Base-by-base conservation (phyloP, 306 rosid species). In the Argentina anserina region DNA sequence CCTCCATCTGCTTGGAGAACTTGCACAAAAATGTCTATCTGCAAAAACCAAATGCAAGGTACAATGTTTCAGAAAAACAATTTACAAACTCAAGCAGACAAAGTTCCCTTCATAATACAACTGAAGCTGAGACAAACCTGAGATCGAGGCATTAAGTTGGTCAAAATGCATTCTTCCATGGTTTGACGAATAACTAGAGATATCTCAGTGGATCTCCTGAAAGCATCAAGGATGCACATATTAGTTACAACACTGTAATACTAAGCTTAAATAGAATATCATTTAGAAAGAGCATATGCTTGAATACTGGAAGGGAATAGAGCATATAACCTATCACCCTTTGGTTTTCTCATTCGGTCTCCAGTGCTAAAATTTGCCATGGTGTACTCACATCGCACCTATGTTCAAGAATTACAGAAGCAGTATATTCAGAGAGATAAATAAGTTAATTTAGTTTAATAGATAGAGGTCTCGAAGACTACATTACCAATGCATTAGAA, bases 1-100 rank as follows among this genome's bases (percentile, higher is more conserved):
- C 98, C 97, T 79, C 97, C 98, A 83, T 93, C 97, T 39, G 96
- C 98, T 86, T 93, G 98, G 59, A 93, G 90, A 81, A 93, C 90
- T 89, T 90, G 97, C 68, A 90, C 96, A 80, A 87, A 90, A 75
- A 93, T 89, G 84, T 93, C 97, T 61, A 93, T 90, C 98, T 93
- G 89, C 72, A 79, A 52, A 42, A 40, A 58, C 37, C 5, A 75
- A 26, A 65, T 67, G 67, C 65, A 72, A 64, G 40, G 50, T 67
- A 65, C 71, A 72, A 64, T 45, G 56, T 59, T 61, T 80, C 47
- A 78, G 31, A 69, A 69, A 49, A 50, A 36, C 39, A n/a, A 79
- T 41, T 59, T 18, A 69, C 50, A 23, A 50, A 52, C 20, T 33
- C 61, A 71, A 70, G 41, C 56, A 77, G 72, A 37, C 17, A 80